Evolutionary conservation across 768 basidiomycete species (phyloP).

Genomic region (Rhodocollybia butyracea): DNA sequence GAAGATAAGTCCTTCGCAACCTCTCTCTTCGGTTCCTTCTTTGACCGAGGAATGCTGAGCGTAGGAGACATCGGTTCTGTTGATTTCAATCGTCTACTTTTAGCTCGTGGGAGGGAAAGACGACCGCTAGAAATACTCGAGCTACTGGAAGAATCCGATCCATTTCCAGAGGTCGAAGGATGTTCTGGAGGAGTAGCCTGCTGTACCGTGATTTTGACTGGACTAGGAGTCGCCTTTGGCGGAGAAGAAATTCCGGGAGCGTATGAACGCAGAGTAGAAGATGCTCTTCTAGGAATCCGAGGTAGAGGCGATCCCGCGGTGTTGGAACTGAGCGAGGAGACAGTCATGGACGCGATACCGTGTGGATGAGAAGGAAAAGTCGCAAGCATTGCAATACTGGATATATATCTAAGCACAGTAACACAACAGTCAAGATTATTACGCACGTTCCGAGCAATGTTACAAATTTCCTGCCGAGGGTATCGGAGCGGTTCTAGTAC

Average conservation of each 20-base stretch:
- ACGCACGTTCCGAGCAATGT: too few species aligned
- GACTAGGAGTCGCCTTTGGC: slow-evolving; percentile 16
- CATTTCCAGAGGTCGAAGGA: not conserved
- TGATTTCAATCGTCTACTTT: slow-evolving; percentile 27
- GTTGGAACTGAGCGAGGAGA: slow-evolving; percentile 36
- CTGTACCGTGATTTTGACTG: slow-evolving; percentile 25
- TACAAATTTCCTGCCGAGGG: too few species aligned
- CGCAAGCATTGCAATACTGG: slow-evolving; percentile 5
- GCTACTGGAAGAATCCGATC: slow-evolving; percentile 30
- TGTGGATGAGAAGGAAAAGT: not conserved
- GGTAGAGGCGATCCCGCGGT: slow-evolving; percentile 60
- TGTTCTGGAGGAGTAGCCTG: slow-evolving; percentile 23
- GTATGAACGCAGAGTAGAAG: slow-evolving; percentile 25
- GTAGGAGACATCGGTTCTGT: slow-evolving; percentile 41
- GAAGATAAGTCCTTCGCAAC: not conserved
- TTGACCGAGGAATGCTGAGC: slow-evolving; percentile 28
- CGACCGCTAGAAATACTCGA: slow-evolving; percentile 29
- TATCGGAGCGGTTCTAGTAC: too few species aligned
- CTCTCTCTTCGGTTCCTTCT: slow-evolving; percentile 1
- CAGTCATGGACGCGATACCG: not conserved
- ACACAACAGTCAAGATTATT: too few species aligned
- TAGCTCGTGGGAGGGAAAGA: slow-evolving; percentile 35
- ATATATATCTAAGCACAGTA: too few species aligned
- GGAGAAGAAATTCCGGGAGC: slow-evolving; percentile 8
- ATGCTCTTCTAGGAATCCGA: slow-evolving; percentile 52